Base-by-base conservation (phyloP, 345 rosid species). In the Sonneratia caseolaris region DNA sequence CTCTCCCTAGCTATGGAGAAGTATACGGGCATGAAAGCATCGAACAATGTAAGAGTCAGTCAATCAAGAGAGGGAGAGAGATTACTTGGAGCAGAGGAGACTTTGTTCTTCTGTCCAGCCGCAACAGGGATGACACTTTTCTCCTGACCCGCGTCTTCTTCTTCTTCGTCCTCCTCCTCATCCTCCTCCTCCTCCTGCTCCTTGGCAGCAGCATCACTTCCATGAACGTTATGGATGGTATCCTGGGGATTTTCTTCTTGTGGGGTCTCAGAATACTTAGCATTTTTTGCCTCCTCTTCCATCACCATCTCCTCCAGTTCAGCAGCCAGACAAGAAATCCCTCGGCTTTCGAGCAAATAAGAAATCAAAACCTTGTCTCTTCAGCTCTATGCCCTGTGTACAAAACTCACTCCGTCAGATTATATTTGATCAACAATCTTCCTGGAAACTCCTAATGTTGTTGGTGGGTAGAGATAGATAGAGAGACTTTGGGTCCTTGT, bases 221-320 rank as follows among this genome's bases (percentile, higher is more conserved):
- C 64, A 24, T 12, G 22, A n/a, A 59, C 64, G 21, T n/a, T 59
- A 24, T 59, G 22, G 11, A 9, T 59, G 36, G 27, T 4, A 16
- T 53, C 35, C 35, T 37, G 24, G 57, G 0, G 27, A 22, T 0
- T 37, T 19, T 53, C 59, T 3, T 18, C 8, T 53, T 18, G 59
- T 55, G 61, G 14, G 59, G 27, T 36, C 59, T 53, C 22, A 2
- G 64, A 11, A 36, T 64, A 38, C 32, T 22, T 64, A 0, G 65
- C 45, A 16, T 37, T 70, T 64, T 70, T 56, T 43, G n/a, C 65
- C 32, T 48, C 65, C 40, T 70, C 47, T 70, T 40, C 72, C 72
- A 70, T 70, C 72, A 37, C n/a, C 13, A 36, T 21, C 49, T 55
- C 47, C 75, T 69, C 9, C 43, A 8, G 43, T 40, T 40, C 43